phyloP scores from a whole-genome alignment of 164 flowering plant species.

The Piper betle region DNA sequence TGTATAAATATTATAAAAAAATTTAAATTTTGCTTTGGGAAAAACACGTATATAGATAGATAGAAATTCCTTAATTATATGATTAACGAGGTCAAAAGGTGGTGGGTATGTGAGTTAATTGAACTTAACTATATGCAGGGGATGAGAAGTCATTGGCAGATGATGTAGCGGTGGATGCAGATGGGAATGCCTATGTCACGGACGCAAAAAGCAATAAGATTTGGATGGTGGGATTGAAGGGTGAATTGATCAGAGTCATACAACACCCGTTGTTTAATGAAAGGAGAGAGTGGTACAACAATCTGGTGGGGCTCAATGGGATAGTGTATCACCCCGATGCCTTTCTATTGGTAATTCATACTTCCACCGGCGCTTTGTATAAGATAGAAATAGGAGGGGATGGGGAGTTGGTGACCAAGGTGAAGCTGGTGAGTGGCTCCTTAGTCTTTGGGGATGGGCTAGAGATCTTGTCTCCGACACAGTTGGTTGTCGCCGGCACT shows the following conservation, averaged over 20 bases:
- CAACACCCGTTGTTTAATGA: slow-evolving; percentile 48
- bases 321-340: slow-evolving; percentile 85
- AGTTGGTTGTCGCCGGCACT: slow-evolving; percentile 63
- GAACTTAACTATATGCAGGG: slow-evolving; percentile 16
- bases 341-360: slow-evolving; percentile 66
- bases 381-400: slow-evolving; percentile 34
- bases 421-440: slow-evolving; percentile 34
- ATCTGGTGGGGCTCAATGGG: slow-evolving; percentile 58
- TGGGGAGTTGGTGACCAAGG: slow-evolving; percentile 25
- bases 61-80: too few relatives aligned
- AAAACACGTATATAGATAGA: not conserved
- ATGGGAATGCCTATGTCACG: slow-evolving; percentile 78
- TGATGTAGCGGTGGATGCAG: slow-evolving; percentile 75
- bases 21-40: not conserved
- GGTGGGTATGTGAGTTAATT: not conserved
- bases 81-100: not conserved
- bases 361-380: slow-evolving; percentile 40
- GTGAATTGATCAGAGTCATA: slow-evolving; percentile 34
- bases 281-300: slow-evolving; percentile 58
- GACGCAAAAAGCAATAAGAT: slow-evolving; percentile 50
- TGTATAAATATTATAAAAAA: too few relatives aligned
- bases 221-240: slow-evolving; percentile 69
- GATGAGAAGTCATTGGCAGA: slow-evolving; percentile 68
- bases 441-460: slow-evolving; percentile 68
- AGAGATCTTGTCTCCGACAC: slow-evolving; percentile 55